These are phyloP conservation scores for Primulina eburnea DNA, from an alignment of 257 asterid genomes.

Conservation along the genomic window DNA sequence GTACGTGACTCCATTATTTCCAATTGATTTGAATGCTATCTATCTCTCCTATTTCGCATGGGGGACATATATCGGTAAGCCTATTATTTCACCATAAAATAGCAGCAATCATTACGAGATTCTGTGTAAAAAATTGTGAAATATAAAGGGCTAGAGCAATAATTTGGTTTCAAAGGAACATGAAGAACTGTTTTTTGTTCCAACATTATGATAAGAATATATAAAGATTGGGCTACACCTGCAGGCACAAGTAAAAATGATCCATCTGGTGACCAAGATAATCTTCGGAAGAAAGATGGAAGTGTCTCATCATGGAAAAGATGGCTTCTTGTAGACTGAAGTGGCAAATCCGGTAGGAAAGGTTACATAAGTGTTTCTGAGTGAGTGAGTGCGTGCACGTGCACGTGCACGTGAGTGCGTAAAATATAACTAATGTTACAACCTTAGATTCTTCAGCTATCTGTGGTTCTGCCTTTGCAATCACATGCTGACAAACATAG, in stretches of 20 bases:
- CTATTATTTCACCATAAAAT: too few relatives aligned
- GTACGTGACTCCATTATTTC: background rate
- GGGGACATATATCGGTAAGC: background rate
- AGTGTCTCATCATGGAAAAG: conserved; percentile 94
- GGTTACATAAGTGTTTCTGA: conserved; percentile 14
- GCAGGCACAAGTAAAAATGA: conserved; percentile 92
- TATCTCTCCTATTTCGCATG: background rate
- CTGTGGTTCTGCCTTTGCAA: conserved; percentile 66
- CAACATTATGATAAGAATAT: conserved; percentile 12
- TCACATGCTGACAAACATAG: conserved; percentile 78
- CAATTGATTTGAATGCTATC: background rate
- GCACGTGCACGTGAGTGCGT: conserved; percentile 1
- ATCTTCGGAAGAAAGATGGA: conserved; percentile 94
- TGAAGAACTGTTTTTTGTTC: background rate
- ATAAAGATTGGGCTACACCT: conserved; percentile 43
- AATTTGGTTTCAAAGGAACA: background rate
- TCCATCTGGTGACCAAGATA: conserved; percentile 98
- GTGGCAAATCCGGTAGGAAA: conserved; percentile 21
- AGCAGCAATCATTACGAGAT: background rate
- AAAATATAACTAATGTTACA: conserved; percentile 5
- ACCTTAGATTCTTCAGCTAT: conserved; percentile 83
- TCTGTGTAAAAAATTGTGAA: background rate
- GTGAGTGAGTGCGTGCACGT: background rate
- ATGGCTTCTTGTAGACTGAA: conserved; percentile 78
- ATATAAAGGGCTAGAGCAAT: background rate